Evolutionary conservation across 106 monocot genomes (phyloP).

Genomic region (Ottelia alismoides): DNA sequence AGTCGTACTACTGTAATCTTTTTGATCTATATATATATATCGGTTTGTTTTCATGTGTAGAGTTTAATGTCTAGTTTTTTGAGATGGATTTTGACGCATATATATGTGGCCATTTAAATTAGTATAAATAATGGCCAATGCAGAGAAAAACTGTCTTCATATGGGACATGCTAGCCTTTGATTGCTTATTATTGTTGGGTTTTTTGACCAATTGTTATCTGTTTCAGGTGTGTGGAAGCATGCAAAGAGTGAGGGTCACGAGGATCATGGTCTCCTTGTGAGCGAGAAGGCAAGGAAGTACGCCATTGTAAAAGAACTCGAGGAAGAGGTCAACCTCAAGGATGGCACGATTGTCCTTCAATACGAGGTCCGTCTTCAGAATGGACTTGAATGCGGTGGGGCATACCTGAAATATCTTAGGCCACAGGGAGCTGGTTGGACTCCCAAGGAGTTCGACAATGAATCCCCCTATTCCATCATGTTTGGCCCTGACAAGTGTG

Average conservation of each 20-base stretch:
- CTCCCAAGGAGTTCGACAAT: slow-evolving; percentile 58
- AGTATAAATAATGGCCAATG: too few relatives aligned
- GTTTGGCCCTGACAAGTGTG: slow-evolving; percentile 86
- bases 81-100: too few relatives aligned
- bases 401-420: slow-evolving; percentile 75
- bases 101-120: too few relatives aligned
- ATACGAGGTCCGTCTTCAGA: slow-evolving; percentile 61
- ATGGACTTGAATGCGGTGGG: slow-evolving; percentile 85
- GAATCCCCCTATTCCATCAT: slow-evolving; percentile 81
- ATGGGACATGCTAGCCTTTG: too few relatives aligned
- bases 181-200: not conserved
- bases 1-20: too few relatives aligned
- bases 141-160: too few relatives aligned
- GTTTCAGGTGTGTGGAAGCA: slow-evolving; percentile 68
- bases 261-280: slow-evolving; percentile 74
- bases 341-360: slow-evolving; percentile 51
- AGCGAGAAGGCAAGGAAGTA: slow-evolving; percentile 74
- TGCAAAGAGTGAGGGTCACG: slow-evolving; percentile 77
- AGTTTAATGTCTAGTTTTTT: not conserved
- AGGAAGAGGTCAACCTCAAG: slow-evolving; percentile 35
- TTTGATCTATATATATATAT: too few relatives aligned
- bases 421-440: slow-evolving; percentile 61
- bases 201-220: not conserved
- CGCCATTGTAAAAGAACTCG: slow-evolving; percentile 65
- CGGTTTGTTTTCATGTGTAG: not conserved